These are phyloP conservation scores for Herpetomonas samuelpessoai DNA, from an alignment of 208 protist species.

Conservation along the genomic window DNA sequence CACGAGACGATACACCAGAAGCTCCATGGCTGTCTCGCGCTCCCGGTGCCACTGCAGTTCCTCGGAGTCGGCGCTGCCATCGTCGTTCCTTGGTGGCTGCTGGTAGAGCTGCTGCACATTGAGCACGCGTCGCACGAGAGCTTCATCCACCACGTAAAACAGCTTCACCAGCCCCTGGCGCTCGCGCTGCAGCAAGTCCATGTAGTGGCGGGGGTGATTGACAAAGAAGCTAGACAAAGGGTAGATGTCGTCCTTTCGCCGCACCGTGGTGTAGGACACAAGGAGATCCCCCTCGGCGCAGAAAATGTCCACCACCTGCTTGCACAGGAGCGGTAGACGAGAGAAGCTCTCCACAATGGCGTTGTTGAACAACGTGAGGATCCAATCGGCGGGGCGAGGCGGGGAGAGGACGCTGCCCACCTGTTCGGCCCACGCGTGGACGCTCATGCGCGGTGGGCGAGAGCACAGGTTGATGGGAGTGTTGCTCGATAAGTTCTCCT, in stretches of 20 bases:
- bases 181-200: slow-evolving; percentile 72
- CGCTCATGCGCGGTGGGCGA: slow-evolving; percentile 27
- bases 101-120: slow-evolving; percentile 60
- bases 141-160: slow-evolving; percentile 70
- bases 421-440: slow-evolving; percentile 57
- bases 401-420: slow-evolving; percentile 30
- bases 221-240: slow-evolving; percentile 72
- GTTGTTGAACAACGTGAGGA: slow-evolving; percentile 68
- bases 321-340: slow-evolving; percentile 62
- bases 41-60: slow-evolving; percentile 58
- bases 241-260: slow-evolving; percentile 55
- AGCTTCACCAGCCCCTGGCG: slow-evolving; percentile 56
- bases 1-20: slow-evolving; percentile 54
- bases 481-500: slow-evolving; percentile 67
- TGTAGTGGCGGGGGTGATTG: slow-evolving; percentile 63
- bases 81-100: not conserved
- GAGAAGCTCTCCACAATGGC: slow-evolving; percentile 80
- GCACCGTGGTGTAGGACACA: slow-evolving; percentile 52
- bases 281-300: slow-evolving; percentile 77
- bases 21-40: slow-evolving; percentile 55
- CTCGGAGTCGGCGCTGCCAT: slow-evolving; percentile 1
- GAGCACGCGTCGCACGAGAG: slow-evolving; percentile 58
- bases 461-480: slow-evolving; percentile 46
- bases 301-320: slow-evolving; percentile 67
- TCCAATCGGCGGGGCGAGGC: slow-evolving; percentile 27